Conservation (phyloP, 192 early-diverging fungal species). For the Entophlyctis luteolus region DNA sequence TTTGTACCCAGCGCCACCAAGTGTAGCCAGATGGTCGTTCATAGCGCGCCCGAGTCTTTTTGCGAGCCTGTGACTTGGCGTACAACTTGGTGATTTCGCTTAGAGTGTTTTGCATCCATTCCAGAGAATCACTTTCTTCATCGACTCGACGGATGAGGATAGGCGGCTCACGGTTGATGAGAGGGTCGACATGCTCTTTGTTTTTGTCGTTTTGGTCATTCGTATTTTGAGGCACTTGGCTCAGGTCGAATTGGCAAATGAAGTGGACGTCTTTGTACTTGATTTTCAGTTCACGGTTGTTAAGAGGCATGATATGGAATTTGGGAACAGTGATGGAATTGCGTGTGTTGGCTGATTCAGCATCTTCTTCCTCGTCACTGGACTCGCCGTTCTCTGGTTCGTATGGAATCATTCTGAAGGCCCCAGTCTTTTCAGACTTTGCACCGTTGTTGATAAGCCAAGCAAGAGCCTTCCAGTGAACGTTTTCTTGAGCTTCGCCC, state of each 20-base stretch:
- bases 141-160: slow-evolving; percentile 34
- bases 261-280: slow-evolving; percentile 27
- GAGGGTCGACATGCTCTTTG: slow-evolving; percentile 2
- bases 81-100: slow-evolving; percentile 31
- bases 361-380: slow-evolving; percentile 9
- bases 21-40: slow-evolving; percentile 25
- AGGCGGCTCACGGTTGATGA: slow-evolving; percentile 34
- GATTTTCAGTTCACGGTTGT: slow-evolving; percentile 29
- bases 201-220: slow-evolving; percentile 9
- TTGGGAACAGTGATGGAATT: slow-evolving; percentile 4
- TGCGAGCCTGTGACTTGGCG: slow-evolving; percentile 21
- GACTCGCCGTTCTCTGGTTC: slow-evolving; percentile 23
- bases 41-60: slow-evolving; percentile 32
- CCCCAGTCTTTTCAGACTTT: slow-evolving; percentile 25
- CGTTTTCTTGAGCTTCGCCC: slow-evolving; percentile 19
- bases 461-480: slow-evolving; percentile 32
- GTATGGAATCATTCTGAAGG: slow-evolving; percentile 33
- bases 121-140: slow-evolving; percentile 24
- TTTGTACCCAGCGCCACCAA: slow-evolving; percentile 31
- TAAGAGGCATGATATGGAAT: slow-evolving; percentile 39
- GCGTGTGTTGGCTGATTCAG: background rate
- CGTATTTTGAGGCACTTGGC: too few species aligned
- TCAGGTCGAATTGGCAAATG: slow-evolving; percentile 30
- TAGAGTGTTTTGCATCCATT: slow-evolving; percentile 34
- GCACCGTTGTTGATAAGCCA: slow-evolving; percentile 31